These are phyloP conservation scores for Camelina neglecta DNA, from an alignment of 345 rosid genomes.

Conservation along the genomic window DNA sequence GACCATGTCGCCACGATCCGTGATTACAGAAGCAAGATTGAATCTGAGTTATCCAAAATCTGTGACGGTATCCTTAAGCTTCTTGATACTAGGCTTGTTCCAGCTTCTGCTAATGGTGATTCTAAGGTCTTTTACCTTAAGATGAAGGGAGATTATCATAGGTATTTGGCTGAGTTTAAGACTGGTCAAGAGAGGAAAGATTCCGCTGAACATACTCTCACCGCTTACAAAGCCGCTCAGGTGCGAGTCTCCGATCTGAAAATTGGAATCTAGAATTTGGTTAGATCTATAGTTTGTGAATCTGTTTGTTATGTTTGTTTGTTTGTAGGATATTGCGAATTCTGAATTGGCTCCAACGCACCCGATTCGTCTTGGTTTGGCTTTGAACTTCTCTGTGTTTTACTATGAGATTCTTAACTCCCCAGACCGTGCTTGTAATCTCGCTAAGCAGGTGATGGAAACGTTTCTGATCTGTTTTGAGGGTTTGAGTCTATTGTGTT, in stretches of 20 bases:
- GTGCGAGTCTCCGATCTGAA: conserved; percentile 43
- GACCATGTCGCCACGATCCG: conserved; percentile 83
- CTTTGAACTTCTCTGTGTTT: conserved; percentile 88
- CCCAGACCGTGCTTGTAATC: conserved; percentile 93
- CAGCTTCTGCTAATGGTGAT: conserved; percentile 72
- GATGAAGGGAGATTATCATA: conserved; percentile 94
- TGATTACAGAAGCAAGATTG: conserved; percentile 83
- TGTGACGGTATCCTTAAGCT: conserved; percentile 88
- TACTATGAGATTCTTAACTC: conserved; percentile 91
- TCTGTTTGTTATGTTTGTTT: background rate
- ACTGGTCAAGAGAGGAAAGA: conserved; percentile 84
- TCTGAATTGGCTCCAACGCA: conserved; percentile 85
- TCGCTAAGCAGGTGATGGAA: conserved; percentile 76
- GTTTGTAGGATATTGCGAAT: conserved; percentile 79
- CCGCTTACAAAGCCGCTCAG: conserved; percentile 94
- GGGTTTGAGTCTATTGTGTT: background rate
- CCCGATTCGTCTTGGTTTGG: conserved; percentile 86
- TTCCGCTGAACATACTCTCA: conserved; percentile 86
- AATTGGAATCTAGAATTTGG: background rate
- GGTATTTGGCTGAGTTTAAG: conserved; percentile 92
- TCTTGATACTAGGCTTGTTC: conserved; percentile 74
- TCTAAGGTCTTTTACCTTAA: conserved; percentile 90
- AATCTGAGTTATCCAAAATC: conserved; percentile 77
- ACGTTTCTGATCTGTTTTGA: background rate
- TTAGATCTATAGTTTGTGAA: background rate